phyloP scores from a whole-genome alignment of 129 eudicot species.

The Erigeron canadensis region DNA sequence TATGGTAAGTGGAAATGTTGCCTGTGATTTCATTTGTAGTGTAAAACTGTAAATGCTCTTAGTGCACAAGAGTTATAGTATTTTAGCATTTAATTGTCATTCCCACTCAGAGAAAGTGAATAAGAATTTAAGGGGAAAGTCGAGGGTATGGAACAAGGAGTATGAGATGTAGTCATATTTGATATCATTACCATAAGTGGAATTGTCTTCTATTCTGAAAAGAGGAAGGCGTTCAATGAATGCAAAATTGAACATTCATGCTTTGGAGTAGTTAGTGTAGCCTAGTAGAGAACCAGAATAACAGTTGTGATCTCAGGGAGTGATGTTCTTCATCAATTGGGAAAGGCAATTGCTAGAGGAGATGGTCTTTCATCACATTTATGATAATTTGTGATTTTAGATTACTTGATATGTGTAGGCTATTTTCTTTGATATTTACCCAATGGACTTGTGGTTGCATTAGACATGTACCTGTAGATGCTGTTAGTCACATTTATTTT shows the following conservation, averaged over 20 bases:
- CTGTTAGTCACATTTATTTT: too few species aligned
- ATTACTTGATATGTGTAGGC: not conserved
- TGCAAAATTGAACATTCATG: not conserved
- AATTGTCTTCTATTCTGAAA: not conserved
- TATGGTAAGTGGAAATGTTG: not conserved
- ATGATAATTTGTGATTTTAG: not conserved
- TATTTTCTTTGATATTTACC: not conserved
- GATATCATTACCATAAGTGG: not conserved
- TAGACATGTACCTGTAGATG: not conserved
- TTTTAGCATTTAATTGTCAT: conserved; percentile 8
- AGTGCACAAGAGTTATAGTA: not conserved
- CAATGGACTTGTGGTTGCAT: not conserved
- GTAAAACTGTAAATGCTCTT: not conserved
- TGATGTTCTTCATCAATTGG: too few species aligned
- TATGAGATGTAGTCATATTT: not conserved
- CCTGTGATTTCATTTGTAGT: not conserved
- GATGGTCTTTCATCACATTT: not conserved
- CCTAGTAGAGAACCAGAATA: not conserved
- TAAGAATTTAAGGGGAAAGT: not conserved
- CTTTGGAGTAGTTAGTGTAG: not conserved
- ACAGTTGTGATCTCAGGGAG: too few species aligned
- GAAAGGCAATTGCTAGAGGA: too few species aligned
- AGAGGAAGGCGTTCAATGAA: not conserved
- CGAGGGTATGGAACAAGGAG: not conserved
- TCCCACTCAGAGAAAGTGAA: not conserved